phyloP scores from a whole-genome alignment of 176 grass and related monocot species.

The Raddia guianensis region DNA sequence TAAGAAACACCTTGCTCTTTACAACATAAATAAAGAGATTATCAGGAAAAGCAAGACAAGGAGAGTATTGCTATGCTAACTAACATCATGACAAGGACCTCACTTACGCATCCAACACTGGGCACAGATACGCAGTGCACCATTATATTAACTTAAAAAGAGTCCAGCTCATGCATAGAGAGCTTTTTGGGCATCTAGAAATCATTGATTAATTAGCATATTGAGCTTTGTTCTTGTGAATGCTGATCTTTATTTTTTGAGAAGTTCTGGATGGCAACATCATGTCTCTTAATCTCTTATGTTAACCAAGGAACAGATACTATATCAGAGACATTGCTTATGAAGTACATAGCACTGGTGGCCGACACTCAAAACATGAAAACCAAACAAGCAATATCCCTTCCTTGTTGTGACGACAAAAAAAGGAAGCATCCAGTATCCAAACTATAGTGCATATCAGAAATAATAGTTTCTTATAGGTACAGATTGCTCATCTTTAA shows the following conservation, averaged over 20 bases:
- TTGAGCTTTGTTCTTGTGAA: slow-evolving; percentile 19
- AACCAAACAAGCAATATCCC: slow-evolving; percentile 24
- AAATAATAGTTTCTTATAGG: slow-evolving; percentile 9
- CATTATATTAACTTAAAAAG: slow-evolving; percentile 19
- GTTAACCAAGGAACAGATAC: slow-evolving; percentile 12
- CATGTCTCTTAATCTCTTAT: not conserved
- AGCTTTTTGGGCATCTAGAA: not conserved
- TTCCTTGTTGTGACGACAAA: slow-evolving; percentile 32
- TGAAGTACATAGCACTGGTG: slow-evolving; percentile 17
- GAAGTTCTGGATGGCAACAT: not conserved
- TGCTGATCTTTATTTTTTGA: not conserved
- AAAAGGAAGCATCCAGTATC: not conserved
- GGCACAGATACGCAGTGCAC: not conserved
- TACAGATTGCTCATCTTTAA: slow-evolving; percentile 10
- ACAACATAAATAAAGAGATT: slow-evolving; percentile 15
- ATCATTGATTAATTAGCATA: slow-evolving; percentile 26
- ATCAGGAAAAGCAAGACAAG: not conserved
- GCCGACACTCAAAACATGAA: slow-evolving; percentile 20
- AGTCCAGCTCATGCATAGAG: slow-evolving; percentile 15
- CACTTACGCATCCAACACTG: not conserved
- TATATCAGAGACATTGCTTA: slow-evolving; percentile 21
- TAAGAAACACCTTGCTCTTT: not conserved
- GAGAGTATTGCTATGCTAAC: slow-evolving; percentile 3
- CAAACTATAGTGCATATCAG: not conserved
- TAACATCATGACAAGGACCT: slow-evolving; percentile 11